A percentile compares a stretch with the other conserved stretches of the same genome.
phyloP scores from a whole-genome alignment of 2,329 filamentous ascomycete genomes.

The Annulohypoxylon truncatum region DNA sequence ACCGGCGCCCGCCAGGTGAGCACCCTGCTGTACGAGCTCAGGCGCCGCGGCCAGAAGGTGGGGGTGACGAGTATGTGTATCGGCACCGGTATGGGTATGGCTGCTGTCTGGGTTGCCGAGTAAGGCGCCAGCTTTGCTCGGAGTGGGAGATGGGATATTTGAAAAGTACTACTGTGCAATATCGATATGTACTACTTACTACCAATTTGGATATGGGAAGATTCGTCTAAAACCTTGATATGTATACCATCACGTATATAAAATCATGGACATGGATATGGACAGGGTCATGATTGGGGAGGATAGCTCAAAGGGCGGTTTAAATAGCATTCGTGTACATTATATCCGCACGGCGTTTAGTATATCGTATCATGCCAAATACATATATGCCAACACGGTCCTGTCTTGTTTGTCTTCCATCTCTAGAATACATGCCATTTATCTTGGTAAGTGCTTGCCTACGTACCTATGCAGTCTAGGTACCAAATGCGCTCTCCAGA shows the following conservation, averaged over 20 bases:
- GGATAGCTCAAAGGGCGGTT: slow-evolving; percentile 5
- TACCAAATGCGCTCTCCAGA: not conserved
- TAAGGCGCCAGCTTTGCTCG: slow-evolving; percentile 57
- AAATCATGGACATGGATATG: not conserved
- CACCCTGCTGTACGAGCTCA: slow-evolving; percentile 90
- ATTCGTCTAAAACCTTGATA: not conserved
- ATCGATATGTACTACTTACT: not conserved
- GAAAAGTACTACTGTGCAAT: not conserved
- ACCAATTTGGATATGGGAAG: slow-evolving; percentile 1
- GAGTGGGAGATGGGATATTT: not conserved
- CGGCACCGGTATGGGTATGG: slow-evolving; percentile 98
- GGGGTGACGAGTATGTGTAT: slow-evolving; percentile 97
- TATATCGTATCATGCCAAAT: slow-evolving; percentile 7
- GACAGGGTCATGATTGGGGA: not conserved
- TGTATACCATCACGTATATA: slow-evolving; percentile 7
- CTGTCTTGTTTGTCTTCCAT: not conserved
- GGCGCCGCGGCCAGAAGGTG: slow-evolving; percentile 83
- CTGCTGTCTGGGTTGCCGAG: slow-evolving; percentile 94
- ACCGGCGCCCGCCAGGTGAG: slow-evolving; percentile 94
- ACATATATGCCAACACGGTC: slow-evolving; percentile 11
- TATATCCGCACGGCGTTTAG: slow-evolving; percentile 32
- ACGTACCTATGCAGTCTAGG: not conserved
- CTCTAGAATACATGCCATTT: not conserved
- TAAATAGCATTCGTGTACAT: slow-evolving; percentile 27
- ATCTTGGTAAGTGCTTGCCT: not conserved